Evolutionary conservation across 2,329 filamentous ascomycete genomes (phyloP).

Genomic region (Pseudocercospora fuligena): DNA sequence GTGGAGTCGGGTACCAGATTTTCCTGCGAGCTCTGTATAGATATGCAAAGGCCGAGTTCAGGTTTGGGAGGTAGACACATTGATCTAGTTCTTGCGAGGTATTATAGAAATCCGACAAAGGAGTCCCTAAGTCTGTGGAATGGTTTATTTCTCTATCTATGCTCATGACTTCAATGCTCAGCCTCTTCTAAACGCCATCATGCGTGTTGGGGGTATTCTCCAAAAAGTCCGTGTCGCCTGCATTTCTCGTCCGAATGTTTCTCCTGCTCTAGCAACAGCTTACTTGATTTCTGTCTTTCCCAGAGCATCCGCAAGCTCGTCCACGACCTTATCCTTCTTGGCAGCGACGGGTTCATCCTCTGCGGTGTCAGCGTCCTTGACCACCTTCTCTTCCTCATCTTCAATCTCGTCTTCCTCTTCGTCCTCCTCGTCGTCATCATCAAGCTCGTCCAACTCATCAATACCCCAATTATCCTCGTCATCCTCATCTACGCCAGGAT

Average conservation of each 20-base stretch:
- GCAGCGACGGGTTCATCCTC: constrained; percentile 75
- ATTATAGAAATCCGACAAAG: no score
- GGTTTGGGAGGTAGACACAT: constrained; percentile 66
- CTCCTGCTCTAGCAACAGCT: background rate
- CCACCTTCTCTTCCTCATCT: constrained; percentile 68
- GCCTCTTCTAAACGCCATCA: background rate
- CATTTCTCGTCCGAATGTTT: background rate
- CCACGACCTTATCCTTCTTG: constrained; percentile 76
- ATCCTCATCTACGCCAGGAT: constrained; percentile 62
- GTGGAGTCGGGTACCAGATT: constrained; percentile 86
- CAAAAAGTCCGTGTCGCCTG: background rate
- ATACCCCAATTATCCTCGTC: constrained; percentile 83
- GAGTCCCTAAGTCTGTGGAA: background rate
- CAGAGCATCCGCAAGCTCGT: constrained; percentile 76
- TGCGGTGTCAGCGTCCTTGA: constrained; percentile 72
- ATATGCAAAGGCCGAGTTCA: constrained; percentile 86
- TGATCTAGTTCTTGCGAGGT: background rate
- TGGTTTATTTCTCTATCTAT: background rate
- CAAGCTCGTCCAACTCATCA: constrained; percentile 84
- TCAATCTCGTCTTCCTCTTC: constrained; percentile 66
- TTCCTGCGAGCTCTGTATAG: constrained; percentile 85
- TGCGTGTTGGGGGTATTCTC: constrained; percentile 9
- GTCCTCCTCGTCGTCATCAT: constrained; percentile 69
- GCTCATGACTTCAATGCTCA: background rate
- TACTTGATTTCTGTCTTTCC: constrained; percentile 65